These are phyloP conservation scores for Penicillium parvum DNA, from an alignment of 495 filamentous ascomycete genomes.

Conservation along the genomic window DNA sequence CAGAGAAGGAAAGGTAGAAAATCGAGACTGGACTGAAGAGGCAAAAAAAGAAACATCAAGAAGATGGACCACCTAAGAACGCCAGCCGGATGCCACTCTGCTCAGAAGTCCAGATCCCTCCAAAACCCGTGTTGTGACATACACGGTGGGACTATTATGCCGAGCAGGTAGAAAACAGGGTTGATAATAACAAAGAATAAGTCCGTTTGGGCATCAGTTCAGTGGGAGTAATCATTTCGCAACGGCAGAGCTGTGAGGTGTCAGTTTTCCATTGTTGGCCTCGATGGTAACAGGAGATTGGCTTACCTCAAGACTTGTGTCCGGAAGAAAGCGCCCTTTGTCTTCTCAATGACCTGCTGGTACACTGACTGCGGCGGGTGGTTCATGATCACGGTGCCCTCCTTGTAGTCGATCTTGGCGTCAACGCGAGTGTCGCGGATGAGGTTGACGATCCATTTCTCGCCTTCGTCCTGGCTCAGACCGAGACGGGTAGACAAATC, in stretches of 20 bases:
- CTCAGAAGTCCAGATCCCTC: constrained; percentile 34
- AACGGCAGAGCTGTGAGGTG: constrained; percentile 38
- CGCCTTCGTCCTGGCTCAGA: constrained; percentile 85
- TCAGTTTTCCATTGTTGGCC: constrained; percentile 3
- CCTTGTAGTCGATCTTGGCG: constrained; percentile 98
- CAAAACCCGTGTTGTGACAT: constrained; percentile 35
- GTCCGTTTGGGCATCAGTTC: constrained; percentile 28
- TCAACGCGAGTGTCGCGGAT: constrained; percentile 96
- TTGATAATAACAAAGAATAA: constrained; percentile 34
- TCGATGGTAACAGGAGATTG: not conserved
- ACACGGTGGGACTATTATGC: constrained; percentile 38
- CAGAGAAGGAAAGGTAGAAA: constrained; percentile 13
- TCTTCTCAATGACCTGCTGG: constrained; percentile 97
- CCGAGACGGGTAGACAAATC: constrained; percentile 88
- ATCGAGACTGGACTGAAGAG: constrained; percentile 26
- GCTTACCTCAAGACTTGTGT: constrained; percentile 65
- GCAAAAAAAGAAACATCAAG: constrained; percentile 33
- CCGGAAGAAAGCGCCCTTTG: constrained; percentile 90
- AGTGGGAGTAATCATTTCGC: constrained; percentile 40
- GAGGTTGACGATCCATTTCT: constrained; percentile 99
- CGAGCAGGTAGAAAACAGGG: constrained; percentile 37
- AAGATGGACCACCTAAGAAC: constrained; percentile 46
- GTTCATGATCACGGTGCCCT: constrained; percentile 98
- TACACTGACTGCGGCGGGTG: constrained; percentile 97
- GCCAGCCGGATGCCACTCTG: constrained; percentile 50